Conservation (phyloP, 163 green algal genomes). For the Chlamydomonas reinhardtii region DNA sequence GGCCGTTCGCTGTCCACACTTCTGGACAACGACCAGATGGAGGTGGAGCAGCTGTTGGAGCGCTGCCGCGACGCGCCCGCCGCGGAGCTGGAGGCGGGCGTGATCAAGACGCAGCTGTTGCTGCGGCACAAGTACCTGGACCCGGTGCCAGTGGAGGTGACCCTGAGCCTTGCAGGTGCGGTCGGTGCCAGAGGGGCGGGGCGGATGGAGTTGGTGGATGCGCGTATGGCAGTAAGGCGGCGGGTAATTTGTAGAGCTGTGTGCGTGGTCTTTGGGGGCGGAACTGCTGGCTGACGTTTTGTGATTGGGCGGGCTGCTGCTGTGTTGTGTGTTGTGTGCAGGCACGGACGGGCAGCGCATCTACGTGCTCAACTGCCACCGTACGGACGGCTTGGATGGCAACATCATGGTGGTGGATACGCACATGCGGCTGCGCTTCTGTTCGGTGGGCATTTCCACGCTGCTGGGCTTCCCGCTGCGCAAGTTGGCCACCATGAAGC, state of each 20-base stretch:
- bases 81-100: not conserved
- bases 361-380: slow-evolving; percentile 43
- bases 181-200: too few species aligned
- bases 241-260: too few species aligned
- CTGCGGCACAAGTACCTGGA: slow-evolving; percentile 32
- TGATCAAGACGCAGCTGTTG: not conserved
- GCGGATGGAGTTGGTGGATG: too few species aligned
- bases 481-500: slow-evolving; percentile 48
- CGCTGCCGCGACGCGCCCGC: not conserved
- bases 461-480: slow-evolving; percentile 43
- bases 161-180: slow-evolving; percentile 1
- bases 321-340: not conserved
- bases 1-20: not conserved
- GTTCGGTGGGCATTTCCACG: not conserved
- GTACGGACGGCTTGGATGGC: slow-evolving; percentile 40
- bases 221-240: too few species aligned
- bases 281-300: too few species aligned
- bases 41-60: slow-evolving; percentile 26
- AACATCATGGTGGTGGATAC: slow-evolving; percentile 45
- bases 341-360: slow-evolving; percentile 49
- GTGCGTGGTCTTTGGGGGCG: too few species aligned
- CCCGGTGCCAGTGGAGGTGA: slow-evolving; percentile 16
- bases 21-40: not conserved
- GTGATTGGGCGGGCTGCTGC: too few species aligned
- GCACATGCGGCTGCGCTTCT: slow-evolving; percentile 31